Conservation (phyloP, 139 green algal species). For the Astrephomene gubernaculifera region DNA sequence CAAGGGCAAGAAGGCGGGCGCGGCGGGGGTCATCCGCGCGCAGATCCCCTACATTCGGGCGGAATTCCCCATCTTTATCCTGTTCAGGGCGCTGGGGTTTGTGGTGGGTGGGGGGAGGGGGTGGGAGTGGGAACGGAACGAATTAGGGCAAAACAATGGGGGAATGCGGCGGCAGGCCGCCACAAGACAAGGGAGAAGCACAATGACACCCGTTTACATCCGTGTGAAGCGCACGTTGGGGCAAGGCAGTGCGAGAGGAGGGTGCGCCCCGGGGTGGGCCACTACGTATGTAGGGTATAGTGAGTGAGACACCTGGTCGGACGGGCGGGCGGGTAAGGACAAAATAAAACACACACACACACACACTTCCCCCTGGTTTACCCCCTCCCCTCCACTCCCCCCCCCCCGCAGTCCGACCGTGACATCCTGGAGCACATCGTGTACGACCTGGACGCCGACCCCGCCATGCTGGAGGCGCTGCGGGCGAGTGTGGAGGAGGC, state of each 20-base stretch:
- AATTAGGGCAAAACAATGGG: too few relatives aligned
- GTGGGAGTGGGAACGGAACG: neutral
- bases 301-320: too few relatives aligned
- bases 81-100: constrained; percentile 91
- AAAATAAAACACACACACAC: neutral
- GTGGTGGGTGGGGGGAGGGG: constrained; percentile 61
- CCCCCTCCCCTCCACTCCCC: too few relatives aligned
- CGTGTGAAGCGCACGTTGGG: too few relatives aligned
- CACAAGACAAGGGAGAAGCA: too few relatives aligned
- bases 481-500: constrained; percentile 96
- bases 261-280: too few relatives aligned
- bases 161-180: too few relatives aligned
- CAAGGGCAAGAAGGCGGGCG: constrained; percentile 59
- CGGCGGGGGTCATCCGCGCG: constrained; percentile 68
- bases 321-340: too few relatives aligned
- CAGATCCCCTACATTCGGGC: constrained; percentile 84
- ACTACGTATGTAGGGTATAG: too few relatives aligned
- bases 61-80: constrained; percentile 90
- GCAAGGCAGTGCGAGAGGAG: too few relatives aligned
- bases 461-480: constrained; percentile 96
- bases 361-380: too few relatives aligned
- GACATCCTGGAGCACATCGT: constrained; percentile 95
- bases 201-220: too few relatives aligned
- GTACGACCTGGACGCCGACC: constrained; percentile 83
- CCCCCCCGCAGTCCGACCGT: constrained; percentile 73